Conservation (phyloP, 768 basidiomycete genomes). For the Pulveroboletus frians region DNA sequence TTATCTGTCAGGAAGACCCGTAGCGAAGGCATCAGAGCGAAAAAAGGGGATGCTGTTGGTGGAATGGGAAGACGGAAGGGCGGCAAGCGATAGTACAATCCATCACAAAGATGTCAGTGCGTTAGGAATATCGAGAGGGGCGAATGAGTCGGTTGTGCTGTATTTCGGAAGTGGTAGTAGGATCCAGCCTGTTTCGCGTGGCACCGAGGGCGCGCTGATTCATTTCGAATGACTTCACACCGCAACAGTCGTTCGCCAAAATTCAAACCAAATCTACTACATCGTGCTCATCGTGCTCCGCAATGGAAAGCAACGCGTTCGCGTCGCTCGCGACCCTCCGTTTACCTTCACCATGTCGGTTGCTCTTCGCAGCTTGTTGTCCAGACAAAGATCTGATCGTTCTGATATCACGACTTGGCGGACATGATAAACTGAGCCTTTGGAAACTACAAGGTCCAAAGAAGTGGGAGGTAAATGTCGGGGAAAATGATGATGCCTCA, state of each 20-base stretch:
- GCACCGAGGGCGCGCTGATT: conserved; percentile 14
- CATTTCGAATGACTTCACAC: conserved; percentile 17
- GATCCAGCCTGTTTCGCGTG: conserved; percentile 30
- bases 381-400: conserved; percentile 80
- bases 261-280: not conserved
- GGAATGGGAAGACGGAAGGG: conserved; percentile 48
- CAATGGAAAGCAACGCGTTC: conserved; percentile 47
- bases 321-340: conserved; percentile 50
- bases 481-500: conserved; percentile 37
- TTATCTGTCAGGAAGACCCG: conserved; percentile 39
- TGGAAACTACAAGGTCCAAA: conserved; percentile 80
- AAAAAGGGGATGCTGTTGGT: conserved; percentile 53
- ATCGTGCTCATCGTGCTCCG: not conserved
- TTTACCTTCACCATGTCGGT: conserved; percentile 51
- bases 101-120: not conserved
- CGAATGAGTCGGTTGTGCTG: not conserved
- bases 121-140: not conserved
- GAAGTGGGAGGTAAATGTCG: conserved; percentile 79
- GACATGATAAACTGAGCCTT: conserved; percentile 64
- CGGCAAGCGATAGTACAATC: conserved; percentile 28
- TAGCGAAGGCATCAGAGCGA: conserved; percentile 61
- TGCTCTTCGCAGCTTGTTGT: conserved; percentile 66
- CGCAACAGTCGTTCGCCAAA: conserved; percentile 7
- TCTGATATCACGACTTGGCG: conserved; percentile 60
- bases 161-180: conserved; percentile 10